Evolutionary conservation across 1,284 basidiomycete genomes (phyloP), one percentile per base, ranked within the genome.

Genomic region (Puccinia novopanici): DNA sequence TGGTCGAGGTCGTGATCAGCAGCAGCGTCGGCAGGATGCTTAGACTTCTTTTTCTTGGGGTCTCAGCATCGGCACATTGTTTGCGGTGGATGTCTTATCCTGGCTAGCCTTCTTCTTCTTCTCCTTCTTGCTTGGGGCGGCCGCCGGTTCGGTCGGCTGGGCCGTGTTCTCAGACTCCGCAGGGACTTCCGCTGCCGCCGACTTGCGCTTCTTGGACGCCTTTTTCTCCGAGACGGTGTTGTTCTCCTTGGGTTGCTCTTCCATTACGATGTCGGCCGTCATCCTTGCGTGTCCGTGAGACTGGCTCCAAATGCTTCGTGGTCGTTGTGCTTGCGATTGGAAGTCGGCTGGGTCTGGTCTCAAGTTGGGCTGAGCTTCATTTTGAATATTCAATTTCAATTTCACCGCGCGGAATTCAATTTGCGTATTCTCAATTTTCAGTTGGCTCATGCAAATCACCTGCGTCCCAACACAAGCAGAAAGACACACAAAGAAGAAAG

Each of bases 31-130:
- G 50, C 10, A 0, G 48, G 0, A 30, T 30, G 50, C n/a, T 72
- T 72, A 9, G 48, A 12, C 37, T 72, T 72, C 15, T 72, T 72
- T 27, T 72, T 72, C 24, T 54, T 72, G 27, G 63, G 19, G 5
- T 22, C 19, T 67, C 63, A 13, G 5, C 48, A 15, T 65, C 61
- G 12, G 10, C 63, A 5, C 10, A 42, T 63, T n/a, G 12, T 24
- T 57, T 3, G 55, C 0, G 8, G 55, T 57, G 4, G 8, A 9
- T 27, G 0, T 67, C 24, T 27, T 6, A 59, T 59, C 55, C 24
- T 59, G 24, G 10, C 27, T 59, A 24, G 8, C 42, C 27, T 48
- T 67, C 15, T 67, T 67, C 63, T 67, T 67, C 63, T 67, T 42
- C 13, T 67, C 48, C 24, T 67, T 67, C 63, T 67, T 67, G 61